These are phyloP conservation scores for Penicillium sclerotigenum DNA, from an alignment of 2,329 filamentous ascomycete genomes.

Conservation along the genomic window DNA sequence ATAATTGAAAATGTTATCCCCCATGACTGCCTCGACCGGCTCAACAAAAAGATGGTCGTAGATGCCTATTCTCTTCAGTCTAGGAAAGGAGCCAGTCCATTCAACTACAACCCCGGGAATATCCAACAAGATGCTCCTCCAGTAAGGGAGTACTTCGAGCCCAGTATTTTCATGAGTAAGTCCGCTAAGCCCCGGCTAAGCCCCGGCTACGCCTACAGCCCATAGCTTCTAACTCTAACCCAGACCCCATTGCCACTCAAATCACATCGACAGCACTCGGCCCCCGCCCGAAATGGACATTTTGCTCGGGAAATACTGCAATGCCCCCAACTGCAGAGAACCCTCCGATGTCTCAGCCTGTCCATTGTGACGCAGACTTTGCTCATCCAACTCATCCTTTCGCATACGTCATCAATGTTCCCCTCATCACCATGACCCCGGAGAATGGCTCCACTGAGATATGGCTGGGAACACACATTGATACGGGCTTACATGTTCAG, in stretches of 20 bases:
- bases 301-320: slow-evolving; percentile 52
- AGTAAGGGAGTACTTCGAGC: slow-evolving; percentile 48
- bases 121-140: slow-evolving; percentile 59
- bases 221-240: slow-evolving; percentile 24
- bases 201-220: background rate
- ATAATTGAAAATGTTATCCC: slow-evolving; percentile 55
- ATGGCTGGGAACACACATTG: slow-evolving; percentile 57
- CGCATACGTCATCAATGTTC: slow-evolving; percentile 55
- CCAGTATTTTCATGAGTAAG: slow-evolving; percentile 55
- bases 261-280: slow-evolving; percentile 51
- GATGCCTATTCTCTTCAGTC: slow-evolving; percentile 55
- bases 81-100: slow-evolving; percentile 54
- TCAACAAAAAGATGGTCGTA: slow-evolving; percentile 59
- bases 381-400: slow-evolving; percentile 55
- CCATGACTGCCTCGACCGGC: slow-evolving; percentile 50
- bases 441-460: slow-evolving; percentile 58
- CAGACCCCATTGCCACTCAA: slow-evolving; percentile 47
- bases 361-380: slow-evolving; percentile 61
- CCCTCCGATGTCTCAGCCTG: slow-evolving; percentile 42
- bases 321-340: slow-evolving; percentile 49
- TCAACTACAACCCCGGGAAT: slow-evolving; percentile 60
- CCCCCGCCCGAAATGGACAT: slow-evolving; percentile 55
- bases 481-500: slow-evolving; percentile 40
- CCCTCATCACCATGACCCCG: slow-evolving; percentile 50
- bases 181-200: background rate